A percentile compares a stretch with the other conserved stretches of the same genome.
Evolutionary conservation across 1,284 basidiomycete genomes (phyloP).

Genomic region (Ceratobasidium sp.): DNA sequence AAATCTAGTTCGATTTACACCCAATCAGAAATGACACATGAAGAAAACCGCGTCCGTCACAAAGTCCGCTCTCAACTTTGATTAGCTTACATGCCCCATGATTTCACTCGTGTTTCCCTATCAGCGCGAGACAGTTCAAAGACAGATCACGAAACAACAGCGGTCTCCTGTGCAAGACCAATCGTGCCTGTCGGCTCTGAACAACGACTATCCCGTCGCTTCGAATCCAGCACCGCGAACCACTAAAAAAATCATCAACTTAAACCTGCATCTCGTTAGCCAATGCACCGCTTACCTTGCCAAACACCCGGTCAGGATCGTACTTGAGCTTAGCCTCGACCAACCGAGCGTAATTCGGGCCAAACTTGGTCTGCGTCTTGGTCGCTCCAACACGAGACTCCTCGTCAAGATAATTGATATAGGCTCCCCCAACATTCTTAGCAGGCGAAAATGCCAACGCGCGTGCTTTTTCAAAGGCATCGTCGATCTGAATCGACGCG

Average conservation of each 20-base stretch:
- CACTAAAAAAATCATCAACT: slow-evolving; percentile 7
- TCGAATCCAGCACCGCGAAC: slow-evolving; percentile 23
- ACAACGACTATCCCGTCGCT: background rate
- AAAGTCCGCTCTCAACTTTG: no score
- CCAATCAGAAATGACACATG: no score
- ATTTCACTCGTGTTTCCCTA: background rate
- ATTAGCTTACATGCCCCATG: background rate
- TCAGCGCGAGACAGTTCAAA: no score
- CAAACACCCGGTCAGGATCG: slow-evolving; percentile 42
- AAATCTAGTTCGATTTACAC: no score
- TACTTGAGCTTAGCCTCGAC: slow-evolving; percentile 43
- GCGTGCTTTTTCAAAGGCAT: background rate
- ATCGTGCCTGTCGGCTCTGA: background rate
- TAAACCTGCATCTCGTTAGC: background rate
- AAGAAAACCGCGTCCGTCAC: no score
- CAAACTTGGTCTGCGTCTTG: slow-evolving; percentile 38
- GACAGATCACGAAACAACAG: background rate
- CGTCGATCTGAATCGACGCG: slow-evolving; percentile 25
- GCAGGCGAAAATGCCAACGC: slow-evolving; percentile 6
- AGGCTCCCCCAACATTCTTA: slow-evolving; percentile 33
- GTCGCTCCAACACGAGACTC: slow-evolving; percentile 38
- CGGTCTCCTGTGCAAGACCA: background rate
- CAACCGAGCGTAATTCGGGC: slow-evolving; percentile 39
- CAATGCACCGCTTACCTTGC: background rate
- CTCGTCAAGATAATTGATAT: slow-evolving; percentile 44